Evolutionary conservation across 495 filamentous ascomycete species (phyloP), one percentile per base, ranked within the genome.

Genomic region (Penicillium roqueforti): DNA sequence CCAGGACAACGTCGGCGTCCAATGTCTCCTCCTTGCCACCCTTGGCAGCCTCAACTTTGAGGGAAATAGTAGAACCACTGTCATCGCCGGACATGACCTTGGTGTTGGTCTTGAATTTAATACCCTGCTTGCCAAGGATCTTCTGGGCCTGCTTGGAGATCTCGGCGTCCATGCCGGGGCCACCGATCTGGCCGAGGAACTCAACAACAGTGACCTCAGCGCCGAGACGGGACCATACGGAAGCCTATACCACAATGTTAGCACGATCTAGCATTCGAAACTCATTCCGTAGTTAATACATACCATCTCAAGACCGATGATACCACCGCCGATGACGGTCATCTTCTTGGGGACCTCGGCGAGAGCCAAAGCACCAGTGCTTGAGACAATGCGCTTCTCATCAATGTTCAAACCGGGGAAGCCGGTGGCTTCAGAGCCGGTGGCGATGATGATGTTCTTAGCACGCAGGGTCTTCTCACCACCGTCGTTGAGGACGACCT

Each of bases 361-460:
- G 40, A 98, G 80, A 19, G 89, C 79, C 67, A 98, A 86, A 61
- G 93, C 93, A 60, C 93, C 93, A 38, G 93, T 97, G 78, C 89
- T 95, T 58, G 91, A 96, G 68, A 98, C 80, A 63, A 98, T 88
- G 76, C 87, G 87, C 85, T 96, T 88, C 83, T 98, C 93, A 64
- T 98, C 95, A 63, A 98, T 90, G 59, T 87, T 86, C 56, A 98
- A 80, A 37, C 93, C 93, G 53, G 93, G 93, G 80, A 98, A 98
- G 23, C 92, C 95, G 51, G 95, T 96, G 38, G 88, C 81, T 73
- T 98, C 93, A 62, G 83, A 88, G 44, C 93, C 93, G 50, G 93
- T 98, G 42, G 93, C 92, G 69, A 98, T 96, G 62, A 98, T 79
- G 64, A 98, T 96, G 74, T 98, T 97, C 83, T 97, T 97, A 61